Conservation (phyloP, 257 asterid genomes). For the Rubia yunnanensis region DNA sequence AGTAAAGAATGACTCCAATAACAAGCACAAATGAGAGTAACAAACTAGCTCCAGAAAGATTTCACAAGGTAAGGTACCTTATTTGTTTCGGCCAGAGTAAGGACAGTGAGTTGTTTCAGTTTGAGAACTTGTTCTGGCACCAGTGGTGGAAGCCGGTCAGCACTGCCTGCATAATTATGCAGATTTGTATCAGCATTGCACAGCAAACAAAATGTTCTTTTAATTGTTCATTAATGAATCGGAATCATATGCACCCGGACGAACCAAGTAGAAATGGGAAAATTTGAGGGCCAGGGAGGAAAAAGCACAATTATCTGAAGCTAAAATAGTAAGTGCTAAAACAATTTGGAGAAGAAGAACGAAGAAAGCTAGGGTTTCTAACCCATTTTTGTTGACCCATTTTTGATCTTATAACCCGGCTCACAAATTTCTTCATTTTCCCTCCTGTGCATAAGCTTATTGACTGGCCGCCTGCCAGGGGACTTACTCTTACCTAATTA, state of each 20-base stretch:
- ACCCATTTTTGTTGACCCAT: no score
- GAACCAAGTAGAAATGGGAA: background rate
- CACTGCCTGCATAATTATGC: slow-evolving; percentile 38
- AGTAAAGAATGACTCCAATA: background rate
- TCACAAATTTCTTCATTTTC: no score
- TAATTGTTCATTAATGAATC: background rate
- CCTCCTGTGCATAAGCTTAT: no score
- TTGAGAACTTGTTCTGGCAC: slow-evolving; percentile 76
- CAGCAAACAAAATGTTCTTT: background rate
- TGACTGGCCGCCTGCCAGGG: no score
- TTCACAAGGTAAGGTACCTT: slow-evolving; percentile 41
- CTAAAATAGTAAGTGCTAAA: background rate
- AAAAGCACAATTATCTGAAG: background rate
- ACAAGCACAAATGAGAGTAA: background rate
- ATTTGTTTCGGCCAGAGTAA: slow-evolving; percentile 76
- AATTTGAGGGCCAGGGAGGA: background rate
- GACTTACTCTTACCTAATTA: no score
- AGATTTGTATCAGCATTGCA: background rate
- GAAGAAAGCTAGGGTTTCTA: no score
- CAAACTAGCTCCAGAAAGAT: background rate
- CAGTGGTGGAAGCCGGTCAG: slow-evolving; percentile 56
- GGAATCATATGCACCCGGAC: background rate
- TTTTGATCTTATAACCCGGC: no score
- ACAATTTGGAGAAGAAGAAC: no score
- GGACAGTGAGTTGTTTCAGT: slow-evolving; percentile 92